Base-by-base conservation (phyloP, 139 green algal genomes). In the Tetradesmus obliquus region DNA sequence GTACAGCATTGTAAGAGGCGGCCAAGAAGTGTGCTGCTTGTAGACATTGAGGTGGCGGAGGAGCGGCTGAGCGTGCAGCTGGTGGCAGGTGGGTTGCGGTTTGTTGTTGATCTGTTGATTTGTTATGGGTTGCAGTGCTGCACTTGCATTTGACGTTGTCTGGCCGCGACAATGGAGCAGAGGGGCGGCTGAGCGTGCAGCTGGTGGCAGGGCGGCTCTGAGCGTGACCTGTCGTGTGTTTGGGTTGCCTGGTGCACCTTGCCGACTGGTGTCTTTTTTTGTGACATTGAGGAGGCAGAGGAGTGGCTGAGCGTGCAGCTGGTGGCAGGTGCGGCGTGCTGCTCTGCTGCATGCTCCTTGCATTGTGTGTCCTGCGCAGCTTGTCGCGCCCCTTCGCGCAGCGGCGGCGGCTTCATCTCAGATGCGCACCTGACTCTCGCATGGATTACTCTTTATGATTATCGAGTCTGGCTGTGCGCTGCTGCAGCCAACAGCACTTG, bases 1-100 rank as follows among this genome's bases (percentile, higher is more conserved):
- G n/a, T n/a, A n/a, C n/a, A n/a, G n/a, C n/a, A n/a, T n/a, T 96
- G 24, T 99, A 99, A 93, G 98, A 99, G 86, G 95, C 91, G 1
- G 92, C 92, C 32, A 99, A 99, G 94, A 97, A 95, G 88, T 71
- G 94, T 99, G 87, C 83, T 92, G 84, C 82, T 82, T 1, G 53
- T 87, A 60, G 80, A 54, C 66, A 62, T 17, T 62, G 90, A 90
- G 74, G 90, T n/a, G 17, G 85, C 79, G 19, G 93, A 94, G 53
- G 95, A 96, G 80, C 85, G 91, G 32, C 84, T 97, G 76, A 24
- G 62, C 17, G 92, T 94, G 66, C 92, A 96, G 86, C 60, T 93
- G 72, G 58, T 94, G 24, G 93, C 93, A 9, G 91, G 91, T 45
- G 66, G 66, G 66, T 74, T 74, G 10, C 15, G 3, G 15, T 2